These are phyloP conservation scores for Tylopilus sp. DNA, from an alignment of 1,284 basidiomycete genomes.

Conservation along the genomic window DNA sequence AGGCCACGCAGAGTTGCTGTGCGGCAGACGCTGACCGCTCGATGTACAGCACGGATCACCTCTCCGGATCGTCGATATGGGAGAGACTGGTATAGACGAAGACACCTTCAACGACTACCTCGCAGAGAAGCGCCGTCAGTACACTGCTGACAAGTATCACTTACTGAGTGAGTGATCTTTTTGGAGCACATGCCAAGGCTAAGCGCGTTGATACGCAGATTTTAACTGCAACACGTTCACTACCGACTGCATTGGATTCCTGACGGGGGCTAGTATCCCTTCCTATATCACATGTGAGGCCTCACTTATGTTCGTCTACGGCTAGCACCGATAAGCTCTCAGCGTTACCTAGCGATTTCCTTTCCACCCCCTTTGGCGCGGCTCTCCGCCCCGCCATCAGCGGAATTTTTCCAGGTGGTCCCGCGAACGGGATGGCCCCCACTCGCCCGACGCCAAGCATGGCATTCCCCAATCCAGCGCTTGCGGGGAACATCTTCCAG, in stretches of 20 bases:
- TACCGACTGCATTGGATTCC: conserved; percentile 79
- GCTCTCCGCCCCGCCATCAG: conserved; percentile 86
- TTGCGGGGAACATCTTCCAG: conserved; percentile 59
- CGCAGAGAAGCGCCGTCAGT: conserved; percentile 67
- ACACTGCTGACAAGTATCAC: conserved; percentile 90
- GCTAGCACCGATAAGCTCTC: neutral
- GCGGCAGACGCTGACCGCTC: neutral
- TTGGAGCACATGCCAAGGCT: neutral
- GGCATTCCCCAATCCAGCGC: conserved; percentile 44
- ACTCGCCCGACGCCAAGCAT: conserved; percentile 34
- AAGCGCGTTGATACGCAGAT: conserved; percentile 40
- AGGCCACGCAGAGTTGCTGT: neutral
- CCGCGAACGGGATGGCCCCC: conserved; percentile 39
- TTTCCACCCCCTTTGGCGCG: conserved; percentile 88
- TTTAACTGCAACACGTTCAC: conserved; percentile 93
- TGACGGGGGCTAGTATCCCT: conserved; percentile 79
- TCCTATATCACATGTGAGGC: conserved; percentile 66
- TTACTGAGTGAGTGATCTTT: conserved; percentile 59
- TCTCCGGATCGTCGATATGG: conserved; percentile 73
- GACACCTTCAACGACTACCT: conserved; percentile 84
- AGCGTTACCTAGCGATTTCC: conserved; percentile 87
- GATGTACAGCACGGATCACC: conserved; percentile 52
- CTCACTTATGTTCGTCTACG: neutral
- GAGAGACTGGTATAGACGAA: conserved; percentile 78
- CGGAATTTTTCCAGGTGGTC: conserved; percentile 69